Conservation (phyloP, 345 rosid species). For the Eucalyptus sp. region DNA sequence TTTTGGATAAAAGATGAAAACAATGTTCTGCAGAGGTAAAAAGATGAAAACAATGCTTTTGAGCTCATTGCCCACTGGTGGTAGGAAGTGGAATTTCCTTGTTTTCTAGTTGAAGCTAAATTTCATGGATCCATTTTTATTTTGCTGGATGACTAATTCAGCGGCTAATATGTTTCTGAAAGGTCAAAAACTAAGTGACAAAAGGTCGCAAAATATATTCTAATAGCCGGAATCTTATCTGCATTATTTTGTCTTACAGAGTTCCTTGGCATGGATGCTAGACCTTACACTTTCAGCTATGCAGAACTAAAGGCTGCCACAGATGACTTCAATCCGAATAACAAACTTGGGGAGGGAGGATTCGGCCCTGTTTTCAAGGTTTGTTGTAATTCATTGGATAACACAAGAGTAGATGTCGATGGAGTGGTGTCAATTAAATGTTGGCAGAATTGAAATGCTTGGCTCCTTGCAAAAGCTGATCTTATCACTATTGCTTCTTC, state of each 20-base stretch:
- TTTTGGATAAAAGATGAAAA: no score
- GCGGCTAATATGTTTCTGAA: no score
- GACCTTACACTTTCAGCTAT: constrained; percentile 53
- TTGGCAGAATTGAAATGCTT: neutral
- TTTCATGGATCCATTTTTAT: no score
- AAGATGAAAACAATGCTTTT: neutral
- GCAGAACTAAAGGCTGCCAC: constrained; percentile 52
- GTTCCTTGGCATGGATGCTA: constrained; percentile 35
- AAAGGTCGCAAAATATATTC: no score
- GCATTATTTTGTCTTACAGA: constrained; percentile 4
- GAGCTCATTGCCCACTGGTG: no score
- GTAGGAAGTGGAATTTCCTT: no score
- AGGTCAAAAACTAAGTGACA: no score
- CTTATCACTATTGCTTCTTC: neutral
- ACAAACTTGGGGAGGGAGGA: no score
- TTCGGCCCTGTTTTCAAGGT: constrained; percentile 59
- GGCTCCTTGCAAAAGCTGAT: neutral
- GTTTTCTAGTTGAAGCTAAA: no score
- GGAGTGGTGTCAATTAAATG: neutral
- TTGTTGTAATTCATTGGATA: neutral
- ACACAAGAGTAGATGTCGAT: neutral
- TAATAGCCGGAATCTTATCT: neutral
- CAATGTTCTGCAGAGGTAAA: neutral
- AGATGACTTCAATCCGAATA: constrained; percentile 56
- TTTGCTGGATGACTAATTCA: no score